A percentile compares a stretch with the other conserved stretches of the same genome.
Conservation (phyloP, 2,329 filamentous ascomycete species). For the Incumbomyces delicatus region DNA sequence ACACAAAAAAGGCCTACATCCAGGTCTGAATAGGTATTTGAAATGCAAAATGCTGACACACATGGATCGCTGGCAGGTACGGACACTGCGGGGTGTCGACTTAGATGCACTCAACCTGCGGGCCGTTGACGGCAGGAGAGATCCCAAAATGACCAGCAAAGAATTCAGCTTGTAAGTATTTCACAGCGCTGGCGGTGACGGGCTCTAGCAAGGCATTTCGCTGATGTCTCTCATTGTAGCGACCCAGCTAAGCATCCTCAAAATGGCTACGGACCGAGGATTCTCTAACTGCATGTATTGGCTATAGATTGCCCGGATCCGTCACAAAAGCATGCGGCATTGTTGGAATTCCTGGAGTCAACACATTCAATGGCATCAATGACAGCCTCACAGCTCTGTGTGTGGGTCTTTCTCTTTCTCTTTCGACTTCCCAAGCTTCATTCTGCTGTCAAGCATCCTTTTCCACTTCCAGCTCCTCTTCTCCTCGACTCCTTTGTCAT, state of each 20-base stretch:
- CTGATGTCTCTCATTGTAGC: not conserved
- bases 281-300: not conserved
- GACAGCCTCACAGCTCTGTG: too few species aligned
- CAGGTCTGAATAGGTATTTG: not conserved
- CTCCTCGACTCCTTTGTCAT: too few species aligned
- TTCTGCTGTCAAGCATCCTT: too few species aligned
- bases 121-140: constrained; percentile 11
- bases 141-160: not conserved
- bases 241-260: constrained; percentile 5
- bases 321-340: too few species aligned
- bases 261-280: not conserved
- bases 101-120: constrained; percentile 22
- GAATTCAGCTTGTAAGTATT: constrained; percentile 4
- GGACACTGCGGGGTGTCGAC: constrained; percentile 22
- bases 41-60: not conserved
- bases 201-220: not conserved
- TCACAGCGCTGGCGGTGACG: not conserved
- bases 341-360: too few species aligned
- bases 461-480: too few species aligned
- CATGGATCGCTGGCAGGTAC: constrained; percentile 16
- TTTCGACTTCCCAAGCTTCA: too few species aligned
- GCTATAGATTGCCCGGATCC: too few species aligned
- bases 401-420: too few species aligned
- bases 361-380: too few species aligned
- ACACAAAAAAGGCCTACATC: not conserved